A percentile compares a stretch with the other conserved stretches of the same genome.
Conservation (phyloP, 2,329 filamentous ascomycete species). For the Ascochyta koolunga region DNA sequence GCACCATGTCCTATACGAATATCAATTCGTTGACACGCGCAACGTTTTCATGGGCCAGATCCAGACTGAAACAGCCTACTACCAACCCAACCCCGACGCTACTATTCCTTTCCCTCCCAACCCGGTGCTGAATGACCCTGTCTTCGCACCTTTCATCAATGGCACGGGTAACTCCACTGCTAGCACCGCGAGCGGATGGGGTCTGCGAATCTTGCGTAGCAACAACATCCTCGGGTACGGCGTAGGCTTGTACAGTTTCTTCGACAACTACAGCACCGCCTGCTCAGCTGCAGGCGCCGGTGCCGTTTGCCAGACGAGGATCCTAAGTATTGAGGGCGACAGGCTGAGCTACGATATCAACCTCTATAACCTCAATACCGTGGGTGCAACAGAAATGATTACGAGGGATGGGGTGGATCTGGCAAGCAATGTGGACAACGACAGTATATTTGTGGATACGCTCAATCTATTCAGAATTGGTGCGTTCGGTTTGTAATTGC, state of each 20-base stretch:
- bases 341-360: constrained; percentile 40
- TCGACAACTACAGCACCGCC: constrained; percentile 63
- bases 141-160: constrained; percentile 67
- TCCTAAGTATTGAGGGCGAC: constrained; percentile 54
- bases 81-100: constrained; percentile 81
- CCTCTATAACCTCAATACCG: constrained; percentile 58
- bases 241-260: constrained; percentile 72
- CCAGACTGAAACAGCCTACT: constrained; percentile 87
- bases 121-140: constrained; percentile 67
- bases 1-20: constrained; percentile 73
- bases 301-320: constrained; percentile 56
- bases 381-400: constrained; percentile 55
- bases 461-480: constrained; percentile 40
- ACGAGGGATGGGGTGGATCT: constrained; percentile 52
- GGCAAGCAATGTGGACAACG: constrained; percentile 55
- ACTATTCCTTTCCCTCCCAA: constrained; percentile 68
- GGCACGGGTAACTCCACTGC: constrained; percentile 18
- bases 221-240: constrained; percentile 65
- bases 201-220: constrained; percentile 65
- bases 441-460: constrained; percentile 51
- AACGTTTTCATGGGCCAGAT: constrained; percentile 84
- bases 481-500: constrained; percentile 11
- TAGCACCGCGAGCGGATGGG: constrained; percentile 62
- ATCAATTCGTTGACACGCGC: constrained; percentile 77
- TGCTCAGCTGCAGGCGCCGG: constrained; percentile 31